These are phyloP conservation scores for Coleophoma crateriformis DNA, from an alignment of 2,329 filamentous ascomycete species.

Conservation along the genomic window DNA sequence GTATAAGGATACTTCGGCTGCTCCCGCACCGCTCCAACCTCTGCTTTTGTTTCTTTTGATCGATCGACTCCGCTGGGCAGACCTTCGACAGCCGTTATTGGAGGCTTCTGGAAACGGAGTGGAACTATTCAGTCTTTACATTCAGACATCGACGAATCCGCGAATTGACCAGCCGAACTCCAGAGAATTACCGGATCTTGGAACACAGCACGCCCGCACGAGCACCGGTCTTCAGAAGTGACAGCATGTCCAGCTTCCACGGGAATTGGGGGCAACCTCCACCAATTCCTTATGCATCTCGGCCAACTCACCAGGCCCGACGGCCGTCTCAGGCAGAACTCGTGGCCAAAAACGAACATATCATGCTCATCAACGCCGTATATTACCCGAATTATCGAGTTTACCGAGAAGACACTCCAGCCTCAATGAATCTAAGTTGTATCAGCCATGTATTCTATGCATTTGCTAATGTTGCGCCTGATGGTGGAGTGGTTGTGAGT, in stretches of 20 bases:
- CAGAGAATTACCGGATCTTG: background rate
- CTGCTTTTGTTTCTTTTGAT: no score
- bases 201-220: background rate
- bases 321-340: constrained; percentile 24
- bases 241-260: constrained; percentile 17
- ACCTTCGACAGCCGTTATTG: background rate
- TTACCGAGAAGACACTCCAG: constrained; percentile 68
- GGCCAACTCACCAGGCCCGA: constrained; percentile 14
- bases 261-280: constrained; percentile 14
- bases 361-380: constrained; percentile 67
- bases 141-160: background rate
- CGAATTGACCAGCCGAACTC: background rate
- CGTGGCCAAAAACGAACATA: constrained; percentile 27
- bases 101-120: no score
- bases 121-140: background rate
- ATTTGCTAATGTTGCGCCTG: constrained; percentile 67
- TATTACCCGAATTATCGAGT: constrained; percentile 80
- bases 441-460: constrained; percentile 81
- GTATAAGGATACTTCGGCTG: constrained; percentile 4
- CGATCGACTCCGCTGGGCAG: constrained; percentile 1
- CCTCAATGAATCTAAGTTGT: constrained; percentile 66
- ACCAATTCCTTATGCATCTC: constrained; percentile 19
- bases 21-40: background rate
- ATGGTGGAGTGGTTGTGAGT: constrained; percentile 72
- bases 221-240: no score